These are phyloP conservation scores for Chlamydomonas asymmetrica DNA, from an alignment of 139 green algal species.

Conservation along the genomic window DNA sequence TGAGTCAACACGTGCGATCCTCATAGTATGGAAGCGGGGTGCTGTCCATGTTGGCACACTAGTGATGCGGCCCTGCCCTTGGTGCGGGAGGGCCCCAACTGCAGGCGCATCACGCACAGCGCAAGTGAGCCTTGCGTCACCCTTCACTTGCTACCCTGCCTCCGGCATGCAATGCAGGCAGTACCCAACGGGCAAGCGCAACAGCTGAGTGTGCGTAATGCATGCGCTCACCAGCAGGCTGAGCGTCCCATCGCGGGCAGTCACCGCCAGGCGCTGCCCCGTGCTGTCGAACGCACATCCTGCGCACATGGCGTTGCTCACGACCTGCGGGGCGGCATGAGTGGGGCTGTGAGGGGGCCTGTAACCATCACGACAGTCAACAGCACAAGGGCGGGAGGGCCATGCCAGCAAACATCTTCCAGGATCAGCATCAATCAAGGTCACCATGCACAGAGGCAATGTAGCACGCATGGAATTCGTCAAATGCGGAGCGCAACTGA, in stretches of 20 bases:
- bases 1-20: too few species aligned
- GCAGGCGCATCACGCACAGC: neutral
- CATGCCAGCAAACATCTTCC: neutral
- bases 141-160: neutral
- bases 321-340: neutral
- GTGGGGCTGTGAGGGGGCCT: neutral
- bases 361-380: neutral
- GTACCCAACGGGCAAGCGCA: neutral
- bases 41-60: neutral
- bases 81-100: neutral
- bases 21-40: neutral
- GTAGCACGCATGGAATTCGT: too few species aligned
- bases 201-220: neutral
- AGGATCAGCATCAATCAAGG: neutral
- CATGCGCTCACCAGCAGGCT: conserved; percentile 26
- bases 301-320: conserved; percentile 28
- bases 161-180: neutral
- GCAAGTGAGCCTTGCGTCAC: neutral
- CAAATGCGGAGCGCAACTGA: too few species aligned
- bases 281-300: conserved; percentile 21
- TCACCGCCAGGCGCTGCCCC: conserved; percentile 17
- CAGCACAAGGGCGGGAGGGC: neutral
- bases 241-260: conserved; percentile 24
- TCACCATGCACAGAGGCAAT: too few species aligned
- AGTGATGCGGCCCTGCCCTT: neutral